Evolutionary conservation across 768 basidiomycete genomes (phyloP), one percentile per base, ranked within the genome.

Genomic region (Phlegmacium glaucopus): DNA sequence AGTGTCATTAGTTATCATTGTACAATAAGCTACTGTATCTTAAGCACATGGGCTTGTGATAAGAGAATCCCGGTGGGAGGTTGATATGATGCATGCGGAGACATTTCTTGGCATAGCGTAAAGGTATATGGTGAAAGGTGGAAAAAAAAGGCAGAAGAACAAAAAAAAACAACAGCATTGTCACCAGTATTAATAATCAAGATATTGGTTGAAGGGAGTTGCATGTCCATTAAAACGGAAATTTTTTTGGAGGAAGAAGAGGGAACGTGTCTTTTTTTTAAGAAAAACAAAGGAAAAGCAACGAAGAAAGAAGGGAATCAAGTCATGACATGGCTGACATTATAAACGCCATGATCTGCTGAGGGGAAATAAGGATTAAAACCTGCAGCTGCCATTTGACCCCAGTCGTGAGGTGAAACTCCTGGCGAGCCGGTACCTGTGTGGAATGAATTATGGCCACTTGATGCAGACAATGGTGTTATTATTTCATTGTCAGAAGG

Each of bases 311-410:
- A 46, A 36, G 48, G 41, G 12, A 48, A 42, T 80, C 68, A 81
- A 55, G 72, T 71, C 56, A 82, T 79, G 56, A 82, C 78, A 53
- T 75, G 77, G 56, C 68, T 72, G 34, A 62, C 61, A 18, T 44
- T 53, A 62, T 82, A 82, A 53, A 83, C 75, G 58, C 62, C 65
- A 43, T 82, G 78, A 55, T 74, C 79, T 36, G 75, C 66, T 50
- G 82, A 70, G 28, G 84, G 79, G 60, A 87, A 87, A 64, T 87
- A 87, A 5, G 85, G 72, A 45, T 82, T 85, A 65, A 83, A 87
- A 27, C 78, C 76, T 11, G 72, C 63, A 25, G 77, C 58, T 17
- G 76, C 70, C 61, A 83, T 70, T 48, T 76, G 70, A 53, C 72
- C 78, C 84, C 83, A 85, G 64, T 85, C 77, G 53, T 80, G 76